phyloP scores from a whole-genome alignment of 1,284 basidiomycete genomes.

The Pyrrhoderma noxium region DNA sequence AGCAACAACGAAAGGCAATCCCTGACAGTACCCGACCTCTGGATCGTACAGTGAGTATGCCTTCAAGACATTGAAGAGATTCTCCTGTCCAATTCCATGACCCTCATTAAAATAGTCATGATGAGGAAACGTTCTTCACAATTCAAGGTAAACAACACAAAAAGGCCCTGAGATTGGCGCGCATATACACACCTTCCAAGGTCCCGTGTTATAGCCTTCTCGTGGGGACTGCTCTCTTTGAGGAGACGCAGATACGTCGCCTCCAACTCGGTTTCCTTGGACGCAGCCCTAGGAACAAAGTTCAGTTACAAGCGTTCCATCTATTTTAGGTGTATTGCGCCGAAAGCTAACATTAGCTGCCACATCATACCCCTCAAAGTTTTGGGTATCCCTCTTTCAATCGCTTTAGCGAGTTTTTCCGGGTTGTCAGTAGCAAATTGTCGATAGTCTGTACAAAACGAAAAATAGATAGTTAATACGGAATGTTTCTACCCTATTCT shows the following conservation, averaged over 20 bases:
- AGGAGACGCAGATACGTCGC: conserved; percentile 77
- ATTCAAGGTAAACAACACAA: conserved; percentile 6
- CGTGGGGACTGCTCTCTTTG: conserved; percentile 81
- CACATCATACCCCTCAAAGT: conserved; percentile 91
- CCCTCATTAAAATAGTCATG: conserved; percentile 93
- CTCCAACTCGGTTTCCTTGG: conserved; percentile 87
- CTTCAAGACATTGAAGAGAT: conserved; percentile 95
- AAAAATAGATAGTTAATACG: conserved; percentile 1
- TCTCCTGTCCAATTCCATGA: conserved; percentile 91
- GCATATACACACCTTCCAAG: conserved; percentile 54
- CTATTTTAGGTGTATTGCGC: too few relatives aligned
- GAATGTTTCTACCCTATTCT: too few relatives aligned
- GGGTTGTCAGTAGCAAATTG: conserved; percentile 72
- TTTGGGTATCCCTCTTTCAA: conserved; percentile 86
- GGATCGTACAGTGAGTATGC: conserved; percentile 92
- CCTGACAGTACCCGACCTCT: conserved; percentile 96
- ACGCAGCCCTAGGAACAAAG: conserved; percentile 55
- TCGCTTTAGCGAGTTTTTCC: conserved; percentile 79
- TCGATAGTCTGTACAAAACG: conserved; percentile 78
- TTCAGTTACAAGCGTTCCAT: conserved; percentile 8
- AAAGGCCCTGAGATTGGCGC: conserved; percentile 8
- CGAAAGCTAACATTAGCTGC: conserved; percentile 80
- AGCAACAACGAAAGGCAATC: conserved; percentile 91
- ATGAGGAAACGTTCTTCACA: conserved; percentile 84
- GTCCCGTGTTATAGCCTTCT: conserved; percentile 91